Evolutionary conservation across 352 stramenopile species (phyloP), one percentile per base, ranked within the genome.

Genomic region (Globisporangium megalacanthum): DNA sequence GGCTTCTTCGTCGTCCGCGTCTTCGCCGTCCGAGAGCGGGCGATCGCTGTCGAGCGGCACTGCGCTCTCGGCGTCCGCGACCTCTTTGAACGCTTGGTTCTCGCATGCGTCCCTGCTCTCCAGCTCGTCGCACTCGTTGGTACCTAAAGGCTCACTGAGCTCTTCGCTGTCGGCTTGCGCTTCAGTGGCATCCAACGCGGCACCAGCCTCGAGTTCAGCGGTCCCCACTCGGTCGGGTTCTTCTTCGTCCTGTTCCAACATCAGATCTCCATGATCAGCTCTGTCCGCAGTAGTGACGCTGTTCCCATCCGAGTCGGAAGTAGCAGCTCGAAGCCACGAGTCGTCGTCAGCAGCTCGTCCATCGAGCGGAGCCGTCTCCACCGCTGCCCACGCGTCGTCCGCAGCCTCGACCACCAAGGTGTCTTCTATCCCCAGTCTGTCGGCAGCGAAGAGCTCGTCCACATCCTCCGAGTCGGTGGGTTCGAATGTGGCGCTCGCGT

Each of bases 1-100:
- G 17, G 74, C 77, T 60, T 87, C 77, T 64, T 92, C 84, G 25
- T 94, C 82, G 29, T 90, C 82, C 3, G 77, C 74, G 41, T 88
- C 81, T 39, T 77, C 73, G 6, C 53, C 69, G 41, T 72, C 66
- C 39, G 55, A 70, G 4, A 81, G 52, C 9, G 11, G 31, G 17
- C 72, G 65, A 1, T 61, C 65, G 22, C 56, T 55, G n/a, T 17
- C 58, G 31, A n/a, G 49, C 35, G 57, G 47, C 1, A 11, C 39
- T 6, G 17, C 10, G 6, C 35, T 31, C 8, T 55, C 60, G 11
- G 10, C 22, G 11, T 64, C 58, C 33, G n/a, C 42, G 45, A 65
- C 46, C 4, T 49, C 44, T 6, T 31, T 5, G 35, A 39, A 5
- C 6, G 6, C 35, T 39, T 39, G 35, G 35, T 39, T 39, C 35